Evolutionary conservation across 2,329 filamentous ascomycete genomes (phyloP), one percentile per base, ranked within the genome.

Genomic region (Rhinocladiella similis): DNA sequence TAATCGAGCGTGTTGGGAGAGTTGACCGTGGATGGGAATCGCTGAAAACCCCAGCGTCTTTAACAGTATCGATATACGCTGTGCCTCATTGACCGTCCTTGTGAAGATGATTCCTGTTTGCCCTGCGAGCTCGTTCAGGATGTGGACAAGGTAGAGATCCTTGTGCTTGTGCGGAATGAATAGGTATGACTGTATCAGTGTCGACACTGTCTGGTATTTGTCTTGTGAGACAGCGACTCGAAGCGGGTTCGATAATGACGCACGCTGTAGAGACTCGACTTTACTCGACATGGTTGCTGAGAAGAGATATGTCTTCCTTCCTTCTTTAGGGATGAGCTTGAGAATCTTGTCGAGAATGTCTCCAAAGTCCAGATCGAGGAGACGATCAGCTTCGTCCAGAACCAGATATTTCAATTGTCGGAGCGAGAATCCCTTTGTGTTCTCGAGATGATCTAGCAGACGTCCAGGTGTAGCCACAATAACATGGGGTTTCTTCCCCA

Each of bases 401-500:
- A 97, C 92, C 3, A 97, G 79, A 69, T 93, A 96, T 68, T 92
- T 92, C 36, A 97, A 78, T 3, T 83, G 81, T 27, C 88, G 83
- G 47, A 97, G 77, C 1, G 88, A 92, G 74, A 99, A 97, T 10
- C 94, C 93, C 73, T 96, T 97, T 1, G 94, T 99, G 74, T 96
- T 96, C 71, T 97, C 91, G 7, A 97, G 77, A 66, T 99, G 94
- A 67, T 97, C 94, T 3, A 97, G 79, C 19, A 97, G 77, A 54
- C 93, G 85, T 50, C 92, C 93, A 0, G 93, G 93, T 0, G 93
- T 97, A 0, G 93, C 93, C 38, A 97, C 92, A 19, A 97, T 80
- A 20, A 99, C 87, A 68, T 99, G 94, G 6, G 94, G 94, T 66
- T 93, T 93, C 80, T 96, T 97, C n/a, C 89, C 91, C 0, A 99